Percentiles rank a stretch among this genome's conserved stretches.
phyloP scores from a whole-genome alignment of 768 basidiomycete genomes.

The Butyriboletus loyo region DNA sequence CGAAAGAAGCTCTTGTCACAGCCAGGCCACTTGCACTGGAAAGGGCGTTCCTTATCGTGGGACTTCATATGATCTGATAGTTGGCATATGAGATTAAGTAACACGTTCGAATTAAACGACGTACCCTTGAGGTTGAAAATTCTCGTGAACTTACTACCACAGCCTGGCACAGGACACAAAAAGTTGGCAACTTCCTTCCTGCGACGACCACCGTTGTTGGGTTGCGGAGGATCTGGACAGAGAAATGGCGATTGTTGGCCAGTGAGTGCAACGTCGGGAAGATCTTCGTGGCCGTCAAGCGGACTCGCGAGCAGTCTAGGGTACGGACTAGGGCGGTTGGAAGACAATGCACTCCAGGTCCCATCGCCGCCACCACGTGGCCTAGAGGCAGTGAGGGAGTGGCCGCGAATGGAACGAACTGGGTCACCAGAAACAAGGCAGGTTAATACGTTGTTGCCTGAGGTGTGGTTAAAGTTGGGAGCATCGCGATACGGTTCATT shows the following conservation, averaged over 20 bases:
- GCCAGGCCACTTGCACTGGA: slow-evolving; percentile 92
- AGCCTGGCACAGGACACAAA: slow-evolving; percentile 75
- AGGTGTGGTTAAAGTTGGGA: slow-evolving; percentile 33
- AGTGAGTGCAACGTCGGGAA: slow-evolving; percentile 36
- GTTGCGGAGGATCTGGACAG: slow-evolving; percentile 15
- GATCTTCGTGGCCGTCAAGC: slow-evolving; percentile 47
- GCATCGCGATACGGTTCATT: neutral
- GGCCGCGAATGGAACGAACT: slow-evolving; percentile 37
- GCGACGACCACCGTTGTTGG: slow-evolving; percentile 40
- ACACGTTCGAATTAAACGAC: slow-evolving; percentile 18
- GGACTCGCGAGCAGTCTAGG: slow-evolving; percentile 69
- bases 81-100: neutral
- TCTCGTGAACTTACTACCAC: slow-evolving; percentile 85
- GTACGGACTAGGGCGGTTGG: slow-evolving; percentile 55
- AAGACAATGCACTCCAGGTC: slow-evolving; percentile 34
- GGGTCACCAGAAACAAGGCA: slow-evolving; percentile 36
- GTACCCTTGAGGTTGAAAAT: slow-evolving; percentile 91
- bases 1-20: slow-evolving; percentile 92
- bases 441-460: slow-evolving; percentile 36
- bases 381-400: slow-evolving; percentile 42
- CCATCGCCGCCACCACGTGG: slow-evolving; percentile 32
- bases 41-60: slow-evolving; percentile 93
- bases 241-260: slow-evolving; percentile 22
- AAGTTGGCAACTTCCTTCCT: slow-evolving; percentile 89
- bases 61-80: slow-evolving; percentile 90